Evolutionary conservation across 495 filamentous ascomycete genomes (phyloP).

Genomic region (Penicillium argentinense): DNA sequence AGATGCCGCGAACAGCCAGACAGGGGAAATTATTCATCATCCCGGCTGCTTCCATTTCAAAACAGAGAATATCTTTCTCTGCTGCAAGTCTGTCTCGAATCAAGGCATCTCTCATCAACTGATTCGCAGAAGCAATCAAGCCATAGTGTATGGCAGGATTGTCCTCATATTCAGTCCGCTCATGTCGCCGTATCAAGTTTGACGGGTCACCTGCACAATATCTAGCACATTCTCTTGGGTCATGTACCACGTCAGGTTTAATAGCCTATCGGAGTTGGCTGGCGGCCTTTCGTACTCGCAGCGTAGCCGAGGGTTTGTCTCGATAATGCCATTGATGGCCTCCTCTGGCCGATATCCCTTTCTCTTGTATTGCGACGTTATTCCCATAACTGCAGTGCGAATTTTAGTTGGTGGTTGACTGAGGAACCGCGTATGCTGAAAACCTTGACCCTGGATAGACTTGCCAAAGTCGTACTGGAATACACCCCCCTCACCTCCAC

Average conservation of each 20-base stretch:
- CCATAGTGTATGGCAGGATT: not conserved
- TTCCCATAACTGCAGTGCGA: slow-evolving; percentile 1
- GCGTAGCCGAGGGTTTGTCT: too few species aligned
- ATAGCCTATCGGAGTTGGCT: too few species aligned
- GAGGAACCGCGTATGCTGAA: slow-evolving; percentile 24
- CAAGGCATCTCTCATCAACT: not conserved
- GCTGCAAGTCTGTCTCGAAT: not conserved
- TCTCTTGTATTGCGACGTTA: not conserved
- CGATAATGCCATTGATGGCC: too few species aligned
- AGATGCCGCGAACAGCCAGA: slow-evolving; percentile 20
- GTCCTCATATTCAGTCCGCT: not conserved
- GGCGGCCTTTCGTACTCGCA: too few species aligned
- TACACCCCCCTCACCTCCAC: slow-evolving; percentile 10
- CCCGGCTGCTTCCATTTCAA: slow-evolving; percentile 7
- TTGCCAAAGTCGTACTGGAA: slow-evolving; percentile 28
- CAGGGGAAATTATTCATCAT: slow-evolving; percentile 6
- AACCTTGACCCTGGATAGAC: slow-evolving; percentile 1
- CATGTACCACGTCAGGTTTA: too few species aligned
- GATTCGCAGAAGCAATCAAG: slow-evolving; percentile 2
- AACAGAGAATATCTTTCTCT: slow-evolving; percentile 1
- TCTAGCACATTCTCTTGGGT: not conserved
- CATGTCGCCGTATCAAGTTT: not conserved
- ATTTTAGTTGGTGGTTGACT: slow-evolving; percentile 6
- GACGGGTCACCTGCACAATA: not conserved
- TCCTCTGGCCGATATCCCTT: not conserved